Evolutionary conservation across 176 grass and related monocot genomes (phyloP), one percentile per base, ranked within the genome.

Genomic region (Elymus sibiricus): DNA sequence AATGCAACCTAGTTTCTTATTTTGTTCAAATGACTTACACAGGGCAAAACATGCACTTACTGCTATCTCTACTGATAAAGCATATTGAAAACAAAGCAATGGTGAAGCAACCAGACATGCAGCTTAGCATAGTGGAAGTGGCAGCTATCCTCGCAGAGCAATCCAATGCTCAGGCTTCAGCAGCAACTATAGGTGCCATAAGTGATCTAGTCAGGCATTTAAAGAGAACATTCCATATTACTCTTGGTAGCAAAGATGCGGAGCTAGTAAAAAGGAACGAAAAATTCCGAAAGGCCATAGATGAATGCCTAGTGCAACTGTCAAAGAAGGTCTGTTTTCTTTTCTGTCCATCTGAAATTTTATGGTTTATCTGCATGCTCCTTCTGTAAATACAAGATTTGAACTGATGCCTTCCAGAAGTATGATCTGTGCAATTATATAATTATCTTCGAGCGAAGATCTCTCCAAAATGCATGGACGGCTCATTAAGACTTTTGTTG

Each of bases 161-260:
- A 83, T 96, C 97, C 42, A 92, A 46, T 87, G 84, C 88, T 77
- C 79, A 91, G 19, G 92, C 97, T 68, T 94, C 97, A 82, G 87
- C 88, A 81, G 87, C 89, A 86, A 90, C 92, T 86, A 94, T 96
- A 87, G 80, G 94, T 85, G 94, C 97, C 60, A 99, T 99, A 94
- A 93, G 81, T 86, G 97, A 99, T 90, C 94, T 99, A 78, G 94
- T 99, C 58, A 95, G 92, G 89, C 97, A 99, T 93, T 84, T 99
- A 77, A 92, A 95, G 87, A 95, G 84, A 82, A 94, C 92, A 24
- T 87, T 99, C 74, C 97, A 99, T 83, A 90, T 90, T 94, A 90
- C 88, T 82, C 88, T 99, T 72, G 90, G 86, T 67, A 96, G 84
- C 77, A 89, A 79, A 89, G 90, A 94, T 44, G 49, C 64, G 26